Evolutionary conservation across 2,329 filamentous ascomycete genomes (phyloP), one percentile per base, ranked within the genome.

Genomic region (Xylariomycetidae sp.): DNA sequence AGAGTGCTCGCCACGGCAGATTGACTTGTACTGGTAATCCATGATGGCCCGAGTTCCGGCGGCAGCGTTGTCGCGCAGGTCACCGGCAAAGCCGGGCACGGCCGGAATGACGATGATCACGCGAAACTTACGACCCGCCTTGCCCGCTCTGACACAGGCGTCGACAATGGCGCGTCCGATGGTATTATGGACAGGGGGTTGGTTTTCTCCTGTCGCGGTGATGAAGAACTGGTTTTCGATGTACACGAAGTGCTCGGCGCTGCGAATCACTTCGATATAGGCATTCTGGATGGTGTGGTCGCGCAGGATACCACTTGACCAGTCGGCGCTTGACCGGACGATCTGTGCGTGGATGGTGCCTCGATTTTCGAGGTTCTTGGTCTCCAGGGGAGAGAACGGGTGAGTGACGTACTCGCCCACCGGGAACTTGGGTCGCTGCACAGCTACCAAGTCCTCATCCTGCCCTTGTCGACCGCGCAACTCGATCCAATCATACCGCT

Each of bases 221-320:
- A 93, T 95, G 69, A 96, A 98, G 66, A 96, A 96, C 52, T 98
- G 92, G 52, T 96, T 96, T 59, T 98, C 92, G 40, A 98, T 95
- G 64, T 96, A 98, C 16, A 98, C 83, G 48, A 79, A 95, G 56
- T 96, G 90, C 60, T 95, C 67, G 0, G 90, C 90, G 32, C 85
- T 86, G 31, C 81, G 70, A 49, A 96, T 96, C 19, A 93, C 65
- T 43, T 95, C 86, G 38, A 69, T 71, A 56, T 94, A 94, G 0
- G 88, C 86, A 48, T 87, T 93, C 47, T 92, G 85, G 37, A 94
- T 94, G 31, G 82, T 88, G 47, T 86, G 81, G 40, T 94, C 88
- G 0, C 70, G 79, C 25, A 94, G 60, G 39, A 95, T 92, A 4
- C 90, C 90, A 53, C 85, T 93, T 12, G 85, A 94, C 90, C 90